A percentile compares a stretch with the other conserved stretches of the same genome.
These are phyloP conservation scores for Fomitopsis schrenkii DNA, from an alignment of 1,284 basidiomycete species.

Conservation along the genomic window DNA sequence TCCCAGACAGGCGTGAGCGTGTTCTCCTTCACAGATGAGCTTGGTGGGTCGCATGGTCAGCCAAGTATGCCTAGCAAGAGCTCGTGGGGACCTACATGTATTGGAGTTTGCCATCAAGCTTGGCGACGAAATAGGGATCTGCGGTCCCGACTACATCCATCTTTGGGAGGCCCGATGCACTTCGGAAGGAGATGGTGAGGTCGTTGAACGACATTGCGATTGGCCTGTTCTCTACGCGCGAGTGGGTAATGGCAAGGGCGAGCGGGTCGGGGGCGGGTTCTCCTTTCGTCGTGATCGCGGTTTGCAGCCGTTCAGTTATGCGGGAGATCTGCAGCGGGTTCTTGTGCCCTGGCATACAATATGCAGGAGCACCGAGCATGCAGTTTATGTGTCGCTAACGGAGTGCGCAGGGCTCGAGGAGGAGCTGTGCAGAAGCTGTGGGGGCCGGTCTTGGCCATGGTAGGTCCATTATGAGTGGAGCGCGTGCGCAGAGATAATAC, in stretches of 20 bases:
- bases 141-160: slow-evolving; percentile 65
- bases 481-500: background rate
- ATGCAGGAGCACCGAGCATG: background rate
- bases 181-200: slow-evolving; percentile 62
- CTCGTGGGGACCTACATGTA: slow-evolving; percentile 46
- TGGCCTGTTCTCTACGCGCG: slow-evolving; percentile 8
- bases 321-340: slow-evolving; percentile 16
- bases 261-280: slow-evolving; percentile 10
- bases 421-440: background rate
- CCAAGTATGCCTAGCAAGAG: background rate
- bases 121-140: slow-evolving; percentile 71
- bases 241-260: slow-evolving; percentile 5
- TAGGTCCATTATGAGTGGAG: too few relatives aligned
- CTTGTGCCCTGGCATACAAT: slow-evolving; percentile 9
- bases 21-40: slow-evolving; percentile 59
- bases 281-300: slow-evolving; percentile 11
- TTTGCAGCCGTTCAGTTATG: slow-evolving; percentile 17
- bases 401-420: background rate
- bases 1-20: slow-evolving; percentile 70
- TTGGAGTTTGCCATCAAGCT: slow-evolving; percentile 54
- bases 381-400: background rate
- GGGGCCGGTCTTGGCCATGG: background rate
- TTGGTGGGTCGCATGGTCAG: slow-evolving; percentile 20
- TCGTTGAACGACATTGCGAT: slow-evolving; percentile 36
- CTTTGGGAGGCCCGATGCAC: slow-evolving; percentile 61